phyloP scores from a whole-genome alignment of 192 early-diverging fungal species.

The Coemansia sp. region DNA sequence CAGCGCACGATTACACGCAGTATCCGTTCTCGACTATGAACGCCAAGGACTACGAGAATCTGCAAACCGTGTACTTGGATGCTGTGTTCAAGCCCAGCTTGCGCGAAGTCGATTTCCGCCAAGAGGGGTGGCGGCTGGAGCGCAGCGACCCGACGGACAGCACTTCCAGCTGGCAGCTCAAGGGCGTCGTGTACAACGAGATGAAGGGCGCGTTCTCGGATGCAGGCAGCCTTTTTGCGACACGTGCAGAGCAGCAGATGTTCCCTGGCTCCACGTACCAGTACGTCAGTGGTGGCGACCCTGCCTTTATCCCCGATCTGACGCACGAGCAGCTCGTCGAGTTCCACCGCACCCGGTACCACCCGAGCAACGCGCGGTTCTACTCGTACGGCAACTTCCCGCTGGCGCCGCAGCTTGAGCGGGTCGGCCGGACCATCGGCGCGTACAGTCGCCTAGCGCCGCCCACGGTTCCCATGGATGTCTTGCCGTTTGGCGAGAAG shows the following conservation, averaged over 20 bases:
- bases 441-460: constrained; percentile 56
- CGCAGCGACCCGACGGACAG: constrained; percentile 66
- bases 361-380: constrained; percentile 89
- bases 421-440: constrained; percentile 65
- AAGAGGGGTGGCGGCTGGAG: constrained; percentile 95
- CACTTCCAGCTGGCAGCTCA: constrained; percentile 58
- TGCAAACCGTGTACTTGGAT: constrained; percentile 91
- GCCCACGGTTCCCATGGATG: constrained; percentile 57
- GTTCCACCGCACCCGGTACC: constrained; percentile 86
- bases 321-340: constrained; percentile 77
- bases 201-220: constrained; percentile 95
- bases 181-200: constrained; percentile 97
- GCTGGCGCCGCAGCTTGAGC: constrained; percentile 70
- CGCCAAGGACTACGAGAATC: constrained; percentile 81
- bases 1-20: constrained; percentile 82
- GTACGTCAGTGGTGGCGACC: constrained; percentile 88
- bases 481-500: constrained; percentile 48
- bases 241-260: constrained; percentile 76
- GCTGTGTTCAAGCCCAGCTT: constrained; percentile 81
- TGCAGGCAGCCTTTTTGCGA: constrained; percentile 73
- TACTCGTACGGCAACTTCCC: constrained; percentile 89
- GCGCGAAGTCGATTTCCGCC: constrained; percentile 81
- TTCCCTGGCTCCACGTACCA: constrained; percentile 83
- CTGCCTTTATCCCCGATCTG: constrained; percentile 80
- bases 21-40: constrained; percentile 96